Base-by-base conservation (phyloP, 768 basidiomycete species). In the Suillus hirtellus region DNA sequence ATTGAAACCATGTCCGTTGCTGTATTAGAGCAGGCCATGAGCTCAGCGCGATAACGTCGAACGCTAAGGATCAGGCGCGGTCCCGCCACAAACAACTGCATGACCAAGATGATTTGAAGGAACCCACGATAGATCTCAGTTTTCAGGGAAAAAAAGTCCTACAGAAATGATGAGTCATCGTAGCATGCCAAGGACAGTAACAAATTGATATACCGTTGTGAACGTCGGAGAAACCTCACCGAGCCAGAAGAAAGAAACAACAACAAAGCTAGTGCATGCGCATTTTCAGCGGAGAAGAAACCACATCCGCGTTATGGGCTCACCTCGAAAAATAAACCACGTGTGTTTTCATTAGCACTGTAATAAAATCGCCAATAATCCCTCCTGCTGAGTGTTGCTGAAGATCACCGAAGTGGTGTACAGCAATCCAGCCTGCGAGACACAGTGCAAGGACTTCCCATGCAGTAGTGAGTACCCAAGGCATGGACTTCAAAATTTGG, bases 361-460 rank as follows among this genome's bases (percentile, higher is more conserved):
- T 52, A 4, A 52, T 24, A 19, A 52, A 52, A 27, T 52, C 50
- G 8, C 27, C 50, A 17, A 52, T 52, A 17, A 52, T 52, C 31
- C 50, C 50, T 52, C 31, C 27, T 52, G 50, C 50, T 4, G 50
- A 52, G 34, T 52, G 50, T 52, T 27, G 50, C 27, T 52, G 27
- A 27, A 52, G 31, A 31, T 52, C 50, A 34, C 50, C 17, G 50
- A 52, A 52, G 27, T 52, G 50, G 27, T 10, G 15, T 19, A 52
- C 4, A 17, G 50, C 27, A 52, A 52, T 31, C 50, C 50, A 17
- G 31, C 15, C 8, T 34, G 50, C 50, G 9, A 52, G 50, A 34
- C 50, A 52, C 27, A 52, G 10, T 19, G 50, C 50, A 17, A 52
- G 27, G 9, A 52, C 2, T 14, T 52, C 50, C 50, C 50, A 52